Conservation (phyloP, 2,329 filamentous ascomycete genomes). For the Penicillium rolfsii region DNA sequence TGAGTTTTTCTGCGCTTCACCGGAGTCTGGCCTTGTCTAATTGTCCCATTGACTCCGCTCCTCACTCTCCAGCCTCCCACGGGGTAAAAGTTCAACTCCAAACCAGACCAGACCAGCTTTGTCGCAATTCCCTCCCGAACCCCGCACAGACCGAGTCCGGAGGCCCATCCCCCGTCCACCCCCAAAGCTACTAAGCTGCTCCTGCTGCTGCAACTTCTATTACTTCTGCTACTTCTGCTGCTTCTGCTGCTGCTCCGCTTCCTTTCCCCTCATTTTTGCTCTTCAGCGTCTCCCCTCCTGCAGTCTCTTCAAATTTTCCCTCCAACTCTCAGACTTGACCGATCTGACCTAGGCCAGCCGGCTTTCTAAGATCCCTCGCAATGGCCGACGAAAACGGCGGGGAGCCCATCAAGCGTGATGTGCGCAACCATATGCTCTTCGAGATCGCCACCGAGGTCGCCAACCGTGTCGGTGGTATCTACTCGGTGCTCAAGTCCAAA, state of each 20-base stretch:
- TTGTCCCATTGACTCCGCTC: background rate
- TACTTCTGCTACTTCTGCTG: background rate
- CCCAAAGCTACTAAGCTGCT: slow-evolving; percentile 6
- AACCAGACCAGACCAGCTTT: slow-evolving; percentile 1
- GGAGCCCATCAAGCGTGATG: slow-evolving; percentile 62
- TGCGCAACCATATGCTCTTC: slow-evolving; percentile 94
- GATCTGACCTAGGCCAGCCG: background rate
- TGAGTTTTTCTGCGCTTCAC: background rate
- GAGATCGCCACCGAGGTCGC: slow-evolving; percentile 97
- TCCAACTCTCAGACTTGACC: background rate
- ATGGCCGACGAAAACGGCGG: slow-evolving; percentile 83
- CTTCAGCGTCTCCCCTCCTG: slow-evolving; percentile 8
- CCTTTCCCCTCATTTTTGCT: slow-evolving; percentile 16
- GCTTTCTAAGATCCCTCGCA: slow-evolving; percentile 52
- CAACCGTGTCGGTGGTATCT: slow-evolving; percentile 97
- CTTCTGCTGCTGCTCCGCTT: background rate
- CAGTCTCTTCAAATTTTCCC: background rate
- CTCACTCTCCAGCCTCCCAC: background rate
- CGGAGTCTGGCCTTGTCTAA: background rate
- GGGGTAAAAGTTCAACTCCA: background rate
- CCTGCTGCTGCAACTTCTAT: background rate
- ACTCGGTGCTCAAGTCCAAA: slow-evolving; percentile 98
- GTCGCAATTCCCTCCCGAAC: slow-evolving; percentile 12
- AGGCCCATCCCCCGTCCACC: slow-evolving; percentile 20
- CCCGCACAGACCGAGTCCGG: slow-evolving; percentile 33